Conservation (phyloP, 352 stramenopile genomes). For the Labyrinthula sp. region DNA sequence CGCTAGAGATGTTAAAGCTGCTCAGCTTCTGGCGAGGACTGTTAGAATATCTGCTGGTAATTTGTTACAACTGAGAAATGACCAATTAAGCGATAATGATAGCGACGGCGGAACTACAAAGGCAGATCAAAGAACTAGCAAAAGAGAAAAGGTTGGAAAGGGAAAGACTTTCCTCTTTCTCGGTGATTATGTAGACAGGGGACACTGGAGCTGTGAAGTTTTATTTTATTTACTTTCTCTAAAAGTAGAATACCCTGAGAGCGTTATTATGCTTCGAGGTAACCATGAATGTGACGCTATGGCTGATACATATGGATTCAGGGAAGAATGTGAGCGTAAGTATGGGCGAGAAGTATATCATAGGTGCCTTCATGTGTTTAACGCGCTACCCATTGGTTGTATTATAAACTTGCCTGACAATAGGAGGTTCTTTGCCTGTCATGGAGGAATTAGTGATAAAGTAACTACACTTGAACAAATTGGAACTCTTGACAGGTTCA, state of each 20-base stretch:
- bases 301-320: constrained; percentile 63
- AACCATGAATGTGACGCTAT: constrained; percentile 68
- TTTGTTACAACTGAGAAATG: too few species aligned
- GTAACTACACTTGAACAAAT: constrained; percentile 57
- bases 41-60: too few species aligned
- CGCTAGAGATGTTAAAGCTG: too few species aligned
- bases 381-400: constrained; percentile 76
- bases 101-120: too few species aligned
- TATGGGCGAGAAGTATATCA: constrained; percentile 61
- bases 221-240: constrained; percentile 74
- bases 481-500: constrained; percentile 34
- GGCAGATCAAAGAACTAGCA: too few species aligned
- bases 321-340: constrained; percentile 49
- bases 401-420: constrained; percentile 70
- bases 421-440: constrained; percentile 97
- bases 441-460: constrained; percentile 79
- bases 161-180: constrained; percentile 74
- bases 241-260: constrained; percentile 58
- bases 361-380: constrained; percentile 50
- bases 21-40: too few species aligned
- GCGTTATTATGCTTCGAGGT: constrained; percentile 54
- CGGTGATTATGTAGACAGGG: constrained; percentile 80
- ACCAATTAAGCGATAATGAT: too few species aligned
- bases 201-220: constrained; percentile 70
- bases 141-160: too few species aligned